phyloP scores from a whole-genome alignment of 768 basidiomycete genomes.

The Tremella yokohamensis region DNA sequence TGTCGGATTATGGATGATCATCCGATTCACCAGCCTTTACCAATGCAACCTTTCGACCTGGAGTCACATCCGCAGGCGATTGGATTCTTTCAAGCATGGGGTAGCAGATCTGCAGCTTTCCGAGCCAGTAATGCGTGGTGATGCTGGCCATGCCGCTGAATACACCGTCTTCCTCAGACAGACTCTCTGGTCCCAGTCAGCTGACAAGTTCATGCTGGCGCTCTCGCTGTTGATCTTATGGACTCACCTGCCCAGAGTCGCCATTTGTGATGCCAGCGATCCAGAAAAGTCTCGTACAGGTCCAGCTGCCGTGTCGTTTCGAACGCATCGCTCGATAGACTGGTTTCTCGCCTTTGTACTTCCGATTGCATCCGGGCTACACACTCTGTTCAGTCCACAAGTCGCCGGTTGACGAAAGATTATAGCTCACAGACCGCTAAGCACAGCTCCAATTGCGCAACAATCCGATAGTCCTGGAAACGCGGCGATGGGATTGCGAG shows the following conservation, averaged over 20 bases:
- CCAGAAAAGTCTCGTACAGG: background rate
- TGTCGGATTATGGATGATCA: no score
- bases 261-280: conserved; percentile 5
- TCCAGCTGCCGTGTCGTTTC: background rate
- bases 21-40: background rate
- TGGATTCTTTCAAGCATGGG: background rate
- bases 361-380: background rate
- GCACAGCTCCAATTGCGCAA: background rate
- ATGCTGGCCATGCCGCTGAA: conserved; percentile 3
- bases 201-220: background rate
- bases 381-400: background rate
- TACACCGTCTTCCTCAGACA: background rate
- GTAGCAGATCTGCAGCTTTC: background rate
- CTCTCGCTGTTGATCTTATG: no score
- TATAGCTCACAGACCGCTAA: background rate
- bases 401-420: no score
- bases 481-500: background rate
- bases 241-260: background rate
- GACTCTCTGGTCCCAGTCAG: background rate
- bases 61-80: background rate
- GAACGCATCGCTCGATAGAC: background rate
- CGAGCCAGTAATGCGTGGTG: conserved; percentile 1
- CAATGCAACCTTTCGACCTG: background rate
- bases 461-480: background rate
- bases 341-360: background rate